Evolutionary conservation across 2,329 filamentous ascomycete species (phyloP), one percentile per base, ranked within the genome.

Genomic region (Periconia sp.): DNA sequence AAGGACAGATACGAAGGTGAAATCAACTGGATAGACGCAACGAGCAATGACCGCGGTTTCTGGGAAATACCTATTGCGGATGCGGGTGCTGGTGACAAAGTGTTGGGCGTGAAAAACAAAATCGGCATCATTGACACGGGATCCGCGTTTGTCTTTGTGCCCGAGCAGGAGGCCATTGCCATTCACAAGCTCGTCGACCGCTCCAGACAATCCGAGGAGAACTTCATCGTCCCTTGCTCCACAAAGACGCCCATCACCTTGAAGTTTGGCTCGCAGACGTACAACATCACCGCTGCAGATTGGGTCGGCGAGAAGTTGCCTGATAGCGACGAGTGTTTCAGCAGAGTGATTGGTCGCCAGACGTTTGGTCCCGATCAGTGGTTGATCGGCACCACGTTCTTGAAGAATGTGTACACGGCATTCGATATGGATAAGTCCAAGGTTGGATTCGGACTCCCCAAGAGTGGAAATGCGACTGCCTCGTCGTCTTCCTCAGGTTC

Each of bases 321-420:
- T 1, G 64, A 70, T 8, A 60, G 62, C 1, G 68, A 68, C 2
- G 67, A 70, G 15, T 85, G 83, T 58, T 61, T 84, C 17, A 92
- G 89, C 70, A 92, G 90, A 63, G 83, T 96, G 35, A 87, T 91
- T 49, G 89, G 88, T 1, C 81, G 85, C 23, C 82, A 88, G 67
- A 84, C 90, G 14, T 86, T 91, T 45, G 75, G 79, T 1, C 79
- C 62, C 63, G 69, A 76, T 33, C 75, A 85, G 27, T 96, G 91
- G 91, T 79, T 96, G n/a, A 74, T 96, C 1, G 92, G 92, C 1
- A 91, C 92, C 60, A 84, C 88, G 1, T 96, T 96, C 64, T 75
- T 96, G 56, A 96, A 95, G 77, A 96, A 95, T 62, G 91, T 96
- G 15, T 96, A 96, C 69, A 80, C 85, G 1, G 87, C 94, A 20